Percentiles rank a stretch among this genome's conserved stretches.
Evolutionary conservation across 768 basidiomycete species (phyloP).

Genomic region (Termitomyces sp.): DNA sequence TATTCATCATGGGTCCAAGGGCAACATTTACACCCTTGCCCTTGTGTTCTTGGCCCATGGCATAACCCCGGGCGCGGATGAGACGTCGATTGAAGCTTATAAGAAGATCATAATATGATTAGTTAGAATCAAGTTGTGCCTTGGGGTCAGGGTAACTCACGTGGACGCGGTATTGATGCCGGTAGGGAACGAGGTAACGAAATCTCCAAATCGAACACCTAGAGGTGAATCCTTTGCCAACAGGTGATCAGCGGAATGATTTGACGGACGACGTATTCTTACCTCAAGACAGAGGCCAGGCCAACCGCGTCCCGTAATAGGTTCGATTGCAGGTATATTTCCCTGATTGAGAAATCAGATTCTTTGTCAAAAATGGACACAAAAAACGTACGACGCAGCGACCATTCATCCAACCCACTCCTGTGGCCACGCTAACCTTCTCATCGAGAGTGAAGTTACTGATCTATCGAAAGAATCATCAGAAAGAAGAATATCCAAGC

Average conservation of each 20-base stretch:
- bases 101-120: background rate
- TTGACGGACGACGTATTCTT: background rate
- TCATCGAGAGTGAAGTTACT: conserved; percentile 50
- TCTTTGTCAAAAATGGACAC: background rate
- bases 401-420: conserved; percentile 60
- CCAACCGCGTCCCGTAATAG: conserved; percentile 39
- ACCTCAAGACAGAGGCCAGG: conserved; percentile 73
- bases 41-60: conserved; percentile 78
- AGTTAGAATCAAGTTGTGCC: background rate
- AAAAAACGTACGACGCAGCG: conserved; percentile 53
- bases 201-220: conserved; percentile 73
- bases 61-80: conserved; percentile 69
- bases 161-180: conserved; percentile 80
- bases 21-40: conserved; percentile 83
- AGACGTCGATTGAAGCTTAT: conserved; percentile 69
- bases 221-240: conserved; percentile 57
- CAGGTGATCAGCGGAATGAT: background rate
- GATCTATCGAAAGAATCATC: conserved; percentile 28
- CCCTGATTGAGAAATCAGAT: conserved; percentile 25
- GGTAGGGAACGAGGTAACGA: conserved; percentile 77
- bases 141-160: conserved; percentile 32
- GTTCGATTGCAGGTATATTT: conserved; percentile 50
- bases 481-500: background rate
- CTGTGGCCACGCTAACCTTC: conserved; percentile 62
- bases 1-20: conserved; percentile 82